phyloP scores from a whole-genome alignment of 2,329 filamentous ascomycete genomes.

The Scedosporium aurantiacum region DNA sequence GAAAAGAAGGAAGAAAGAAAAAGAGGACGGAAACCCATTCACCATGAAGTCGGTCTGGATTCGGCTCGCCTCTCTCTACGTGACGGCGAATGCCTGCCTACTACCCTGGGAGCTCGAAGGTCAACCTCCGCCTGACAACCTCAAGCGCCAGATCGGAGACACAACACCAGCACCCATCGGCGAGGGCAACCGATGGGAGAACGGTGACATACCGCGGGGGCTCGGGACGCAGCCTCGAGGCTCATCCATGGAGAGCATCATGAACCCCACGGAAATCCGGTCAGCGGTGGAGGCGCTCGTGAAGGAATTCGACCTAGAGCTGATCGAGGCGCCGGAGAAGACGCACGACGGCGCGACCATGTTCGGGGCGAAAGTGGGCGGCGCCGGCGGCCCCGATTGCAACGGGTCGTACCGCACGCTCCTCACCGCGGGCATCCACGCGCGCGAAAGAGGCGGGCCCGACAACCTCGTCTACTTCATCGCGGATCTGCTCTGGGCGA shows the following conservation, averaged over 20 bases:
- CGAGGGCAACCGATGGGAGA: slow-evolving; percentile 3
- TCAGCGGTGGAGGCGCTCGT: slow-evolving; percentile 32
- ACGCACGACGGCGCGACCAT: slow-evolving; percentile 31
- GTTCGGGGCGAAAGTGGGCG: slow-evolving; percentile 31
- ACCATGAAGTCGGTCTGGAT: background rate
- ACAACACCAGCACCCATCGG: background rate
- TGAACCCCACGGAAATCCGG: slow-evolving; percentile 33
- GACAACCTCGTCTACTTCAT: slow-evolving; percentile 48
- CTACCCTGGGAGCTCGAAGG: slow-evolving; percentile 1
- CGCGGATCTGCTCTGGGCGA: slow-evolving; percentile 42
- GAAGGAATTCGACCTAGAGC: slow-evolving; percentile 25
- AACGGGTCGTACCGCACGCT: slow-evolving; percentile 33
- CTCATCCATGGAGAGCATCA: slow-evolving; percentile 23
- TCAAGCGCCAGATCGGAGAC: background rate
- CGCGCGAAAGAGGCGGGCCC: slow-evolving; percentile 45
- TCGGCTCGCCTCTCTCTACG: background rate
- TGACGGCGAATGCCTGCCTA: background rate
- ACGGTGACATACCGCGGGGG: background rate
- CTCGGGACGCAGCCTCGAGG: slow-evolving; percentile 1
- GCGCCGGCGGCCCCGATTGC: slow-evolving; percentile 21
- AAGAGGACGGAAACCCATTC: background rate
- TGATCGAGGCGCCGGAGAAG: slow-evolving; percentile 30
- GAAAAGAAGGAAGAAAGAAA: too few relatives aligned
- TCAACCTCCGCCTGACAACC: background rate
- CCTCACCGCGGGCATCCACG: slow-evolving; percentile 42